Evolutionary conservation across 192 early-diverging fungal genomes (phyloP), one percentile per base, ranked within the genome.

Genomic region (Hyaloraphidium curvatum): DNA sequence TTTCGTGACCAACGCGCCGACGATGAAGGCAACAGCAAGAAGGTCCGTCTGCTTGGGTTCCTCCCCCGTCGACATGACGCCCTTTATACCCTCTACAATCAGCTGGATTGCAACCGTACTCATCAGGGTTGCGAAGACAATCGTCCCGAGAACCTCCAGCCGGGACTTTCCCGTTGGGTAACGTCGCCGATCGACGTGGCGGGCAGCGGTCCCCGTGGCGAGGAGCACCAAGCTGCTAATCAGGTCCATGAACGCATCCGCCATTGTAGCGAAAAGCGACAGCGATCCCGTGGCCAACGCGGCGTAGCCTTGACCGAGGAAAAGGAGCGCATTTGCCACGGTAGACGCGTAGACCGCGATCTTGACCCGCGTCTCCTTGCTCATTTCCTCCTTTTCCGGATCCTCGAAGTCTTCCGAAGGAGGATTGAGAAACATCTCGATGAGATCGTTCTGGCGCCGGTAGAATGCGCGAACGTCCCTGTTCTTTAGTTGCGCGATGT

Each of bases 121-220:
- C 84, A 84, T 87, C n/a, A 84, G 67, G 5, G 74, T 73, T 0
- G 82, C 64, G 68, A 87, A 87, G 11, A 87, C 73, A 55, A 87
- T 84, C 0, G 81, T 81, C 27, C 84, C 84, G 9, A 76, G 73
- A 7, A 82, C 84, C 59, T 87, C 84, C 58, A 84, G 74, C 31
- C 80, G 70, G 19, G 75, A 69, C 51, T 82, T 77, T 25, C 84
- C 84, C 40, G 40, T 41, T 3, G 40, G 40, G 40, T 41, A 41
- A 17, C 7, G 19, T 7, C 19, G 40, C 16, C 19, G 19, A 21
- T 41, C 25, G 19, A 23, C 19, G 40, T 23, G 40, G 19, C 25
- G 19, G 40, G 40, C 40, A 23, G 40, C 40, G 19, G 7, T 17
- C 19, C 25, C 40, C 0, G 40, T 23, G 22, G 25, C 16, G 1